phyloP scores from a whole-genome alignment of 2,329 filamentous ascomycete genomes.

The Fusarium nanum region DNA sequence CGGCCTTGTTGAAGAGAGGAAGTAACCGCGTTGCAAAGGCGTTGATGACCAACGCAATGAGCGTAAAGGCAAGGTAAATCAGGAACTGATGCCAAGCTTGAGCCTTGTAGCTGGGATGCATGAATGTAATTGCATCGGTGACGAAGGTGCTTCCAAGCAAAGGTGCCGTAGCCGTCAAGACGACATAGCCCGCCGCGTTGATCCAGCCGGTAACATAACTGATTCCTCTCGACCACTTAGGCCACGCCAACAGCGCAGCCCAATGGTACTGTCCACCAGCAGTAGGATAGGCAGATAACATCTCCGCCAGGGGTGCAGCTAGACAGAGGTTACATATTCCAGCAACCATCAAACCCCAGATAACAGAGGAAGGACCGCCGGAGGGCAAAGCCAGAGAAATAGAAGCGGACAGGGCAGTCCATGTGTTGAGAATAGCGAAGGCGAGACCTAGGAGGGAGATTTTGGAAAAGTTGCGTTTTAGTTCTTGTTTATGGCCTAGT shows the following conservation, averaged over 20 bases:
- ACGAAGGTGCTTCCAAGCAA: slow-evolving; percentile 75
- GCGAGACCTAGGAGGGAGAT: slow-evolving; percentile 61
- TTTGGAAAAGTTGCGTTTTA: slow-evolving; percentile 63
- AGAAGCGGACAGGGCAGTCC: slow-evolving; percentile 62
- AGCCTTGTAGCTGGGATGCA: slow-evolving; percentile 66
- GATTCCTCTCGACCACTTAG: slow-evolving; percentile 68
- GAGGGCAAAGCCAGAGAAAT: slow-evolving; percentile 69
- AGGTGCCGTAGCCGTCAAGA: slow-evolving; percentile 74
- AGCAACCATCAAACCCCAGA: slow-evolving; percentile 75
- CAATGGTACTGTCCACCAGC: slow-evolving; percentile 77
- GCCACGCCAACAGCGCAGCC: slow-evolving; percentile 74
- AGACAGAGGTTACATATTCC: slow-evolving; percentile 77
- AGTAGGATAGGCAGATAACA: slow-evolving; percentile 71
- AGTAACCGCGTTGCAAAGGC: slow-evolving; percentile 68
- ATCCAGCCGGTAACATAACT: slow-evolving; percentile 81
- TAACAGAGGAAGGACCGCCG: slow-evolving; percentile 76
- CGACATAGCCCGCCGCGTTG: slow-evolving; percentile 78
- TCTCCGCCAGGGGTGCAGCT: slow-evolving; percentile 76
- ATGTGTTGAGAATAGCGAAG: slow-evolving; percentile 63
- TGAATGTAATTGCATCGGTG: slow-evolving; percentile 71
- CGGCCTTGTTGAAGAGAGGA: slow-evolving; percentile 74
- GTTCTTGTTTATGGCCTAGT: slow-evolving; percentile 62
- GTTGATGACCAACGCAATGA: slow-evolving; percentile 72
- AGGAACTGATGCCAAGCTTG: slow-evolving; percentile 79
- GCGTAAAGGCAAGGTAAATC: slow-evolving; percentile 74